These are phyloP conservation scores for Zygnema cylindricum DNA, from an alignment of 139 green algal species.

Conservation along the genomic window DNA sequence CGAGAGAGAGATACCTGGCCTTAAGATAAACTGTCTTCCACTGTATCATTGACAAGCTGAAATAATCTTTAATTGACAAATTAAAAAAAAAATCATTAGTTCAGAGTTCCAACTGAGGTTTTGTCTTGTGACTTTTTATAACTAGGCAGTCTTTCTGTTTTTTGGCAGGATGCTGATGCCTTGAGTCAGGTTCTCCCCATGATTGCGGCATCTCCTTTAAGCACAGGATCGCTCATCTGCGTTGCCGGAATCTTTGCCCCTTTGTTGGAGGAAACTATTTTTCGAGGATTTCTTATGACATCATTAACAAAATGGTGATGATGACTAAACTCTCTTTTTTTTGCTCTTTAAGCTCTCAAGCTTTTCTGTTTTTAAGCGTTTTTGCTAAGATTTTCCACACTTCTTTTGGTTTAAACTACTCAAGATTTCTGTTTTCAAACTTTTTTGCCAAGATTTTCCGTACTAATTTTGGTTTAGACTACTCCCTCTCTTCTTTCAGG, in stretches of 20 bases:
- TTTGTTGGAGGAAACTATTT: conserved; percentile 67
- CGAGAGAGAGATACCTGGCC: not conserved
- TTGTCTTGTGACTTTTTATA: not conserved
- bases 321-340: no score
- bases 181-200: conserved; percentile 54
- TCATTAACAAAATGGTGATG: conserved; percentile 66
- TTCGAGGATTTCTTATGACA: conserved; percentile 67
- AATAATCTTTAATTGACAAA: not conserved
- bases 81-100: not conserved
- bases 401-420: no score
- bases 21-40: not conserved
- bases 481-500: no score
- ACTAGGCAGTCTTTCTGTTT: no score
- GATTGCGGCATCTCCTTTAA: conserved; percentile 47
- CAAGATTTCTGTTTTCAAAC: no score
- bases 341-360: no score
- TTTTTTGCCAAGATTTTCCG: no score
- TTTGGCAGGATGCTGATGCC: conserved; percentile 42
- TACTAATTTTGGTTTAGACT: no score
- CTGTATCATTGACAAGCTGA: not conserved
- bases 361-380: no score
- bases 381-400: no score
- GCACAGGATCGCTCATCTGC: conserved; percentile 53
- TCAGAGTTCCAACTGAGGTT: not conserved
- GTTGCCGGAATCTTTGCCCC: conserved; percentile 65